These are phyloP conservation scores for Fistulinella prunicolor DNA, from an alignment of 768 basidiomycete genomes.

Conservation along the genomic window DNA sequence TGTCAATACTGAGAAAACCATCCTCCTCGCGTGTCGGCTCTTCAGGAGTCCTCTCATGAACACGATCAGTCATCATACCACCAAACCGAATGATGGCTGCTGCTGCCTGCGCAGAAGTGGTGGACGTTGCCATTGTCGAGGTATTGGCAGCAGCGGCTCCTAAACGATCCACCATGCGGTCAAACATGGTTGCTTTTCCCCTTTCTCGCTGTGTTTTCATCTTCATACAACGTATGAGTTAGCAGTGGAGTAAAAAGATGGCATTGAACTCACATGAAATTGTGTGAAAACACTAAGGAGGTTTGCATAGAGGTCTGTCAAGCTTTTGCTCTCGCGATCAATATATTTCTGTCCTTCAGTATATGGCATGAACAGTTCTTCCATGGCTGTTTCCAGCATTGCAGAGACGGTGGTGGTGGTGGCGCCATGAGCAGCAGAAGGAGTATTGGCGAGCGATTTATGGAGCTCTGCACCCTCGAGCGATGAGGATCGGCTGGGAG, in stretches of 20 bases:
- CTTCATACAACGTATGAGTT: constrained; percentile 26
- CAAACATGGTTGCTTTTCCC: constrained; percentile 77
- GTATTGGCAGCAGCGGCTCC: constrained; percentile 71
- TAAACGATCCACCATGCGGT: constrained; percentile 85
- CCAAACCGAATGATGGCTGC: constrained; percentile 89
- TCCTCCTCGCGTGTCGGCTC: constrained; percentile 79
- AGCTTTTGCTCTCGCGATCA: constrained; percentile 83
- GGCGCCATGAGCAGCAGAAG: constrained; percentile 41
- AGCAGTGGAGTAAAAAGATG: constrained; percentile 1
- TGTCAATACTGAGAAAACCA: constrained; percentile 68
- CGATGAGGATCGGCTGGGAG: constrained; percentile 54
- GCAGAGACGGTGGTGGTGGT: constrained; percentile 54
- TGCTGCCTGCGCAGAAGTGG: constrained; percentile 80
- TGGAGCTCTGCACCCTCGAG: constrained; percentile 62
- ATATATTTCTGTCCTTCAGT: constrained; percentile 89
- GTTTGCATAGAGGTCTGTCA: constrained; percentile 73
- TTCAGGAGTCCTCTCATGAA: constrained; percentile 53
- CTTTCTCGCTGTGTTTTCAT: constrained; percentile 55
- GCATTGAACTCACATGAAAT: constrained; percentile 66
- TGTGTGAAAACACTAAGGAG: constrained; percentile 75
- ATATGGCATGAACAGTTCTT: constrained; percentile 93
- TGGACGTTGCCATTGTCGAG: constrained; percentile 53
- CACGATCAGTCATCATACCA: constrained; percentile 60
- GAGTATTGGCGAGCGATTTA: constrained; percentile 43
- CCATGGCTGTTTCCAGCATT: constrained; percentile 95